A percentile compares a stretch with the other conserved stretches of the same genome.
Conservation (phyloP, 2,329 filamentous ascomycete species). For the Dothidotthia symphoricarpi region DNA sequence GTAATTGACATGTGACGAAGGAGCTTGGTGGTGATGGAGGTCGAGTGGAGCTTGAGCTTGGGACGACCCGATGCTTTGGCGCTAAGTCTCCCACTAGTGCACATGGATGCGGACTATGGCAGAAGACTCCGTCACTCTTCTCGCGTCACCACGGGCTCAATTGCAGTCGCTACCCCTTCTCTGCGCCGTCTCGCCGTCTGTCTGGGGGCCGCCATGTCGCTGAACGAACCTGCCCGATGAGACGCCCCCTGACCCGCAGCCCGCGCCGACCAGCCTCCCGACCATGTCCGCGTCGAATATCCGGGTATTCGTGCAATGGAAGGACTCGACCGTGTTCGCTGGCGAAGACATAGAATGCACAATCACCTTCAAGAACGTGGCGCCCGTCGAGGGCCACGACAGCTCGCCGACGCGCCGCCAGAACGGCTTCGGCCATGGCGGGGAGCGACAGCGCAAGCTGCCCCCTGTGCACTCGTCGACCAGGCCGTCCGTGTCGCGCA, state of each 20-base stretch:
- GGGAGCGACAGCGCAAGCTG: conserved; percentile 42
- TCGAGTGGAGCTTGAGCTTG: too few relatives aligned
- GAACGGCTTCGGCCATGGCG: conserved; percentile 39
- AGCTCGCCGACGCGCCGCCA: conserved; percentile 31
- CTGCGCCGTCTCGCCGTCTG: background rate
- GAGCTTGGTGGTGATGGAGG: too few relatives aligned
- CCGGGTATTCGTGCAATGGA: conserved; percentile 93
- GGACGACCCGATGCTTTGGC: too few relatives aligned
- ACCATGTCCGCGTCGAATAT: conserved; percentile 61
- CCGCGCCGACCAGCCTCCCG: conserved; percentile 24
- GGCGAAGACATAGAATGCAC: conserved; percentile 94
- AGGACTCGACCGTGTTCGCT: conserved; percentile 90
- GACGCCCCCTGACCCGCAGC: conserved; percentile 27
- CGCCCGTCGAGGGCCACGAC: conserved; percentile 47
- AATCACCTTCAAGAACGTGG: conserved; percentile 91
- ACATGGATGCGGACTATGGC: too few relatives aligned
- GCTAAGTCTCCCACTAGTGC: too few relatives aligned
- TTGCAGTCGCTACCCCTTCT: too few relatives aligned
- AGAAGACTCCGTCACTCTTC: too few relatives aligned
- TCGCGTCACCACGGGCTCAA: too few relatives aligned
- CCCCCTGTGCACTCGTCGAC: conserved; percentile 40
- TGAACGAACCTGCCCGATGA: conserved; percentile 32
- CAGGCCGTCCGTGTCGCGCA: conserved; percentile 36
- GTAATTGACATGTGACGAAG: too few relatives aligned
- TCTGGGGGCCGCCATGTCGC: conserved; percentile 29